Conservation (phyloP, 225 moss, liverwort and hornwort genomes). For the Pleurozium schreberi region DNA sequence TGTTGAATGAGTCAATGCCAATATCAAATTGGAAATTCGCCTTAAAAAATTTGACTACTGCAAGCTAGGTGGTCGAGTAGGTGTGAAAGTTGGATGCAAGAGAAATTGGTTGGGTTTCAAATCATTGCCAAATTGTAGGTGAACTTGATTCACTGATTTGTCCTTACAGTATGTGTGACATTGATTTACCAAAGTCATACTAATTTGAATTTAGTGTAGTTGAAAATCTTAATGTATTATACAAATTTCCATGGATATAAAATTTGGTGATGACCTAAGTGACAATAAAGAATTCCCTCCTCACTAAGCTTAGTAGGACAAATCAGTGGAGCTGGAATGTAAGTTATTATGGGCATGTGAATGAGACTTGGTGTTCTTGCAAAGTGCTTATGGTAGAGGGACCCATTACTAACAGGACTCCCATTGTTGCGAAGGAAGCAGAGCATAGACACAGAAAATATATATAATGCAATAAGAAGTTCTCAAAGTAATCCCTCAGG, state of each 20-base stretch:
- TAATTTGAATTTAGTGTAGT: rapidly evolving
- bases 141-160: not conserved
- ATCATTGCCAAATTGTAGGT: too few relatives aligned
- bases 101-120: not conserved
- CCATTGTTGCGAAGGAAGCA: too few relatives aligned
- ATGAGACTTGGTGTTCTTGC: not conserved
- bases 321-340: not conserved
- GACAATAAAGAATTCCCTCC: not conserved
- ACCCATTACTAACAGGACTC: too few relatives aligned
- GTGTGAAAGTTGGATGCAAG: not conserved
- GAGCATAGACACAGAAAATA: too few relatives aligned
- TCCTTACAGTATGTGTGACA: too few relatives aligned
- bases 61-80: too few relatives aligned
- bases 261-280: not conserved
- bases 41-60: rapidly evolving
- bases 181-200: not conserved
- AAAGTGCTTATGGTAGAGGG: too few relatives aligned
- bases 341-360: too few relatives aligned
- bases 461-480: too few relatives aligned
- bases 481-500: too few relatives aligned
- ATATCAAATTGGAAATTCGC: not conserved
- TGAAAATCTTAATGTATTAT: not conserved
- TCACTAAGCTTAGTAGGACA: not conserved
- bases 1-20: not conserved
- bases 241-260: rapidly evolving